A percentile compares a stretch with the other conserved stretches of the same genome.
Conservation (phyloP, 2,329 filamentous ascomycete species). For the Furcasterigmium sp. region DNA sequence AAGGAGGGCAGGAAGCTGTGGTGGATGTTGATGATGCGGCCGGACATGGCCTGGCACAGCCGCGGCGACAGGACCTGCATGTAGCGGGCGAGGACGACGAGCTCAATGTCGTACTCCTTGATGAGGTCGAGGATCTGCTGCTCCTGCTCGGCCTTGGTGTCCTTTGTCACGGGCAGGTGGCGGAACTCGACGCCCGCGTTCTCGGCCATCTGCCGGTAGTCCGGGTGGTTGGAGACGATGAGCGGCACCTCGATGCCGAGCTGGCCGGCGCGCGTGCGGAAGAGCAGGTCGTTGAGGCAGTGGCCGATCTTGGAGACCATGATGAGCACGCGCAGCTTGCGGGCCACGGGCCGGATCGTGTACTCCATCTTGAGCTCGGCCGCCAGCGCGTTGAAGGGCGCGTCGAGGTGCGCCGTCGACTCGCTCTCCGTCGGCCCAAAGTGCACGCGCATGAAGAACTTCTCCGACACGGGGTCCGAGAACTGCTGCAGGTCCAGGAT, state of each 20-base stretch:
- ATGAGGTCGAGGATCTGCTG: conserved; percentile 65
- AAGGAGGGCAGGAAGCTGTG: conserved; percentile 82
- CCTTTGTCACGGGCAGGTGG: conserved; percentile 73
- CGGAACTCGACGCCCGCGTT: conserved; percentile 75
- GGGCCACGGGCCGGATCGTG: conserved; percentile 60
- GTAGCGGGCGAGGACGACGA: conserved; percentile 77
- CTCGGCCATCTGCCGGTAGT: conserved; percentile 62
- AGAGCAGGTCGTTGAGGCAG: conserved; percentile 79
- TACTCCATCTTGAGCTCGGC: conserved; percentile 63
- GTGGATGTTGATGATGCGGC: conserved; percentile 89
- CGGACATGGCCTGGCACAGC: conserved; percentile 73
- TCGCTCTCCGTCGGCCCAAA: conserved; percentile 57
- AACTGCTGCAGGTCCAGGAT: conserved; percentile 84
- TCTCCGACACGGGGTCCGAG: conserved; percentile 66
- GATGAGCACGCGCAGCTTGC: conserved; percentile 73
- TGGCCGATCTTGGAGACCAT: conserved; percentile 90
- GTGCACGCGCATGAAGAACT: conserved; percentile 86
- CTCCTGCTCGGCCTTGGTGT: conserved; percentile 74
- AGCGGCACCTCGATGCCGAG: conserved; percentile 70
- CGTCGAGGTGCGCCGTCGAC: conserved; percentile 45
- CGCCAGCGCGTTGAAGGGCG: conserved; percentile 57
- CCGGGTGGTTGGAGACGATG: conserved; percentile 78
- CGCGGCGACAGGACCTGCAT: conserved; percentile 80
- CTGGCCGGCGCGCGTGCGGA: conserved; percentile 70
- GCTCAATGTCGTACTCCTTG: conserved; percentile 63